Base-by-base conservation (phyloP, 2,329 filamentous ascomycete species). In the Colletotrichum siamense region DNA sequence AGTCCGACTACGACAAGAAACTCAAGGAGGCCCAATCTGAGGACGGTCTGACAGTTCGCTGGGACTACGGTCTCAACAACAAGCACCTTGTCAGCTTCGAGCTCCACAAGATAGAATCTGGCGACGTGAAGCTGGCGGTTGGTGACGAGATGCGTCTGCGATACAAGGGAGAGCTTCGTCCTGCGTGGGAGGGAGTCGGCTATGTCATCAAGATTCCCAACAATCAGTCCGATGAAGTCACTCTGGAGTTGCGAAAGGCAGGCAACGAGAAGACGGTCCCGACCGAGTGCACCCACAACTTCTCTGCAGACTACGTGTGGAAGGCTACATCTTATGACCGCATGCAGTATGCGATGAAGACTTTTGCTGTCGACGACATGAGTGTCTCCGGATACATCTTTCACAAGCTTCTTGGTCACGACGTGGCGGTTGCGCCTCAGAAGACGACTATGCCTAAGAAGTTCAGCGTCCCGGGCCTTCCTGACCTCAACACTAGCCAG, bases 121-220 rank as follows among this genome's bases (percentile, higher is more conserved):
- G 97, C 71, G 97, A 99, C 85, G 97, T 99, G 80, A 99, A 99
- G 86, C 91, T 99, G 80, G 97, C 97, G 4, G 97, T 99, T 24
- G 97, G 97, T 77, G 97, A 99, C 82, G 97, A 99, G 85, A 99
- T 99, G 97, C 94, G 97, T 59, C 89, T 99, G 78, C 95, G 97
- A 80, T 99, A 99, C 87, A 98, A 95, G 79, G 97, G 98, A 79
- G 97, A 99, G 85, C 89, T 99, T 66, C 95, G 96, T 57, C 91
- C 95, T 16, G 92, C 95, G 75, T 99, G 97, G 97, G 97, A 99
- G 84, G 97, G 97, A 49, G 97, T 99, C 39, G 97, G 97, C 79
- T 99, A 99, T 85, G 97, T 99, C 77, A 96, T 99, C 88, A 99
- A 99, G 88, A 99, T 99, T 76, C 98, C 97, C 26, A 99, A 99